Base-by-base conservation (phyloP, 345 rosid species). In the Microthlaspi erraticum region DNA sequence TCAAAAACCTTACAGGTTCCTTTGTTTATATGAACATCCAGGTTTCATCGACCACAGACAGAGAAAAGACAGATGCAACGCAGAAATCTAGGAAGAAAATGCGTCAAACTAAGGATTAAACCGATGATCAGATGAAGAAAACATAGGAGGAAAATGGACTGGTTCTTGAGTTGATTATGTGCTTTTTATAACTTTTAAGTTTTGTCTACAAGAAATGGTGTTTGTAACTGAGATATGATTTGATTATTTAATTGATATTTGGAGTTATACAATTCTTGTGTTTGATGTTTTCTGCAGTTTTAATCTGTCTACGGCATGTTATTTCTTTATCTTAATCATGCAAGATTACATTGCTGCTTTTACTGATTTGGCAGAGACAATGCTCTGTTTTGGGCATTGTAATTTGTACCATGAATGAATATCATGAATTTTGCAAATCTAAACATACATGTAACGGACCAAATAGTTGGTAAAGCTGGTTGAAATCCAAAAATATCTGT, bases 31-130 rank as follows among this genome's bases (percentile, higher is more conserved):
- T 52, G 23, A 66, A 52, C 23, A 42, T 43, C 10, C 73, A 74
- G 73, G 56, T 7, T 60, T 36, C 68, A 41, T 26, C 11, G 12
- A 42, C 45, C 48, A 74, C 42, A 4, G 23, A 36, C 3, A 41
- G 33, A 23, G 78, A 42, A 34, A 44, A 51, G 5, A n/a, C 18
- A 52, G 51, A 44, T 60, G 57, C 53, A 7, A 26, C 58, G 0
- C 51, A 38, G 10, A 61, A 68, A 29, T 5, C 69, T 45, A 45
- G 74, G 37, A 75, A 75, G 74, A 75, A 68, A 26, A 60, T 11
- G 51, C 74, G 78, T 53, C 74, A 60, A 67, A 68, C 44, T 7
- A 75, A 45, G 59, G 70, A 75, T 54, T 75, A 52, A 68, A 55
- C 37, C 0, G 17, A 8, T 50, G 67, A 51, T 39, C 41, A 20